phyloP scores from a whole-genome alignment of 2,329 filamentous ascomycete species.

The Westerdykella ornata region DNA sequence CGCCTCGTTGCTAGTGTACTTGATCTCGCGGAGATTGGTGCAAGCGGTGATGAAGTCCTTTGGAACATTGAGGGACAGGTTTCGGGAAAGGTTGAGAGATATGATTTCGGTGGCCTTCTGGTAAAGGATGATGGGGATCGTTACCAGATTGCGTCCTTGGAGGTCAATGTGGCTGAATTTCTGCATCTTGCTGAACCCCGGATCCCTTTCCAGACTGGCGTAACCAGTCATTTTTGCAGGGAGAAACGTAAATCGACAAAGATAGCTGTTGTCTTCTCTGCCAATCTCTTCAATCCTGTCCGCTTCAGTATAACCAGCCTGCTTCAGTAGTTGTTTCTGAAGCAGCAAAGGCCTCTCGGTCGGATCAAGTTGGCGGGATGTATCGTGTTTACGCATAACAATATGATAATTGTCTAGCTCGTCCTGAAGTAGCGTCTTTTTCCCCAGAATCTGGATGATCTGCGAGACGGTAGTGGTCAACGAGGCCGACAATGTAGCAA shows the following conservation, averaged over 20 bases:
- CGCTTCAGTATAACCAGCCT: slow-evolving; percentile 80
- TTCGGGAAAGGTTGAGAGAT: slow-evolving; percentile 86
- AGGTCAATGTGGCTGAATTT: slow-evolving; percentile 95
- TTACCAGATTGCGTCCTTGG: slow-evolving; percentile 80
- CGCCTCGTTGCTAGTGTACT: slow-evolving; percentile 90
- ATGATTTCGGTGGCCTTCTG: slow-evolving; percentile 89
- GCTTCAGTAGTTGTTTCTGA: slow-evolving; percentile 83
- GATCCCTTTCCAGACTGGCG: slow-evolving; percentile 64
- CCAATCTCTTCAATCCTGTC: slow-evolving; percentile 91
- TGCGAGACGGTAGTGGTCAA: slow-evolving; percentile 81
- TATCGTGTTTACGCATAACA: slow-evolving; percentile 85
- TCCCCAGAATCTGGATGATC: slow-evolving; percentile 81
- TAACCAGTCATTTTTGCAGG: slow-evolving; percentile 80
- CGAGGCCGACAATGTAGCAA: slow-evolving; percentile 80
- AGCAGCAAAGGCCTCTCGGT: slow-evolving; percentile 80
- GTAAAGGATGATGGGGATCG: slow-evolving; percentile 91
- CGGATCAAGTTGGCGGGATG: slow-evolving; percentile 71
- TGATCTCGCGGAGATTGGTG: slow-evolving; percentile 85
- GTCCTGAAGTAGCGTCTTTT: slow-evolving; percentile 89
- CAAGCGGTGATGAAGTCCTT: slow-evolving; percentile 96
- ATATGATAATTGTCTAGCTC: slow-evolving; percentile 92
- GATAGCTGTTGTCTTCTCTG: slow-evolving; percentile 92
- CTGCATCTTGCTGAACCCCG: slow-evolving; percentile 72
- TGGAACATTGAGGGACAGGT: slow-evolving; percentile 84
- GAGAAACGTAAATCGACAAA: slow-evolving; percentile 92